phyloP scores from a whole-genome alignment of 148 eudicot genomes.

The Selenicereus undatus region DNA sequence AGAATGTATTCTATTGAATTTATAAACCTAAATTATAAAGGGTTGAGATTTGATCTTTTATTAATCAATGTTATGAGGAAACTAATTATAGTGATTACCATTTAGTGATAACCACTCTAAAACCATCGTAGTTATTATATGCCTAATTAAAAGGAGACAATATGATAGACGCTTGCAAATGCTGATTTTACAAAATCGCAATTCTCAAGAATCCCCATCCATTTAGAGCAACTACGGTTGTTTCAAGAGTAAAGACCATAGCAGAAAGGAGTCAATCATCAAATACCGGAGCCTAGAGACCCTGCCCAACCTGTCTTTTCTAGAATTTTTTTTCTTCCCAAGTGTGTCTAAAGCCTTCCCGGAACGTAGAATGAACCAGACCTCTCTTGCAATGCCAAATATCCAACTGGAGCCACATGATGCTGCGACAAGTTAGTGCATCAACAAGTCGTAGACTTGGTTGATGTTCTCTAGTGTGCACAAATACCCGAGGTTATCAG shows the following conservation, averaged over 20 bases:
- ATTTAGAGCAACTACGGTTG: neutral
- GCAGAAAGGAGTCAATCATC: no score
- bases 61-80: no score
- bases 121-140: no score
- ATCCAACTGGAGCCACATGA: neutral
- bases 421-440: conserved; percentile 38
- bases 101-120: no score
- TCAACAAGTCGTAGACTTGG: conserved; percentile 61
- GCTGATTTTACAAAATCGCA: neutral
- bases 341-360: neutral
- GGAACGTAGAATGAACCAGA: no score
- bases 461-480: conserved; percentile 56
- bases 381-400: neutral
- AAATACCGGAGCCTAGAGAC: neutral
- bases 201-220: neutral
- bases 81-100: no score
- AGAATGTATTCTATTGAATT: no score
- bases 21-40: no score
- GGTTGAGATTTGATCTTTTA: no score
- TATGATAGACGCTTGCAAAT: neutral
- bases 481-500: conserved; percentile 61
- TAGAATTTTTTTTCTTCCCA: neutral
- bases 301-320: neutral
- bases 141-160: neutral
- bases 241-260: neutral